These are phyloP conservation scores for Yamadazyma dendronema DNA, from an alignment of 1,139 yeast genomes.

Conservation along the genomic window DNA sequence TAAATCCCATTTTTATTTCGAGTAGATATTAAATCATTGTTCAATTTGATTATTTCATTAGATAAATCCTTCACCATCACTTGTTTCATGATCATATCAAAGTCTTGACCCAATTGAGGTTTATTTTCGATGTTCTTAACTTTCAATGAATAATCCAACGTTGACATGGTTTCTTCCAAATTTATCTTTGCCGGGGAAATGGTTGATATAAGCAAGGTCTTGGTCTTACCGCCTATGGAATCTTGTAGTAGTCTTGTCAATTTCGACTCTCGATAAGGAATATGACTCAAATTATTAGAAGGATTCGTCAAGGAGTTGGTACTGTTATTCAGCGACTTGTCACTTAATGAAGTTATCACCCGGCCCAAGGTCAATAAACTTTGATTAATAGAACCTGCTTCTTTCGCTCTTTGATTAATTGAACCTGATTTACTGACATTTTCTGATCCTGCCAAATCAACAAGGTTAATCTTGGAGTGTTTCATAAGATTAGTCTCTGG, in stretches of 20 bases:
- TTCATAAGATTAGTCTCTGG: conserved; percentile 40
- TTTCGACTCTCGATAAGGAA: conserved; percentile 86
- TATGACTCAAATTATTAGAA: conserved; percentile 37
- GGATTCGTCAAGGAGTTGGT: neutral
- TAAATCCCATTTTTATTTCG: conserved; percentile 62
- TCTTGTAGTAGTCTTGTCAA: conserved; percentile 77
- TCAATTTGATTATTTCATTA: conserved; percentile 52
- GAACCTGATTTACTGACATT: conserved; percentile 81
- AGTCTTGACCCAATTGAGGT: conserved; percentile 58
- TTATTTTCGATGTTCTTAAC: conserved; percentile 76
- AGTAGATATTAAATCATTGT: conserved; percentile 60
- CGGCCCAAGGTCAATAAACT: conserved; percentile 79
- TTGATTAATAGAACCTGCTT: conserved; percentile 87
- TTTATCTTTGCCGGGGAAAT: conserved; percentile 76
- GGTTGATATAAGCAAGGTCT: conserved; percentile 78
- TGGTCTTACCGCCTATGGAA: conserved; percentile 80
- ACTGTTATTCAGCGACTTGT: conserved; percentile 11
- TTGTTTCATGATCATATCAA: conserved; percentile 53
- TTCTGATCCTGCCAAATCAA: conserved; percentile 89
- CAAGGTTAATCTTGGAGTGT: conserved; percentile 70
- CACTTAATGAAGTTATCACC: conserved; percentile 68
- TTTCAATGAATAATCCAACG: conserved; percentile 80
- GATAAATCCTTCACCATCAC: conserved; percentile 59
- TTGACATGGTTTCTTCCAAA: conserved; percentile 75
- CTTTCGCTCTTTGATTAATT: conserved; percentile 72